Conservation (phyloP, 2,329 filamentous ascomycete species). For the Arthrobotrys sphaeroides region DNA sequence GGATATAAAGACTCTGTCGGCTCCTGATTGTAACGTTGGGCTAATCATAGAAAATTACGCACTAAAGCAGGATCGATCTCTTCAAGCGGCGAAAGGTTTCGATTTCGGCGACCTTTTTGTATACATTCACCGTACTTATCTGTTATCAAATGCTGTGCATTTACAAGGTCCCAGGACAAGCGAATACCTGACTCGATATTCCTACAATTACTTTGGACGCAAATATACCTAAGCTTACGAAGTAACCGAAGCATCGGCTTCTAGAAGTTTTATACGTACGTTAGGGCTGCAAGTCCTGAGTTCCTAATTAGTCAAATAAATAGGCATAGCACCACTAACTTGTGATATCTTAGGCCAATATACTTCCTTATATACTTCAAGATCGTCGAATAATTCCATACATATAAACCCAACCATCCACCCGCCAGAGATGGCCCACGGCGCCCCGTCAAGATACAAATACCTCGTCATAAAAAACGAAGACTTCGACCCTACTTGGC, state of each 20-base stretch:
- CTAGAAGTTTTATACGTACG: no score
- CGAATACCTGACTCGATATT: no score
- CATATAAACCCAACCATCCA: not conserved
- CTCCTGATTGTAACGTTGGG: not conserved
- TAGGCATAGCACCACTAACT: not conserved
- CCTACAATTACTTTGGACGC: no score
- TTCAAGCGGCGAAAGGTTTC: no score
- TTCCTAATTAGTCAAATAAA: no score
- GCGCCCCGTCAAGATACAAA: slow-evolving; percentile 2
- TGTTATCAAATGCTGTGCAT: no score
- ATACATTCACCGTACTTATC: no score
- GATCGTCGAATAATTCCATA: not conserved
- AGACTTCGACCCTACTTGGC: slow-evolving; percentile 10
- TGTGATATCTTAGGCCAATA: not conserved
- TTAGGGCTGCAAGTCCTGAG: no score
- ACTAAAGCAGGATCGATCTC: not conserved
- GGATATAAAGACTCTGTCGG: not conserved
- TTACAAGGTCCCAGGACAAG: no score
- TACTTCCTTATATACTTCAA: not conserved
- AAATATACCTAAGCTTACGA: no score
- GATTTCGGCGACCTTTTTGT: no score
- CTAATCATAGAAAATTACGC: not conserved
- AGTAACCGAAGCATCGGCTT: no score
- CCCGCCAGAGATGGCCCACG: not conserved
- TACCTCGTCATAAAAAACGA: slow-evolving; percentile 2